Conservation (phyloP, 2,329 filamentous ascomycete species). For the Nigrograna mackinnonii region DNA sequence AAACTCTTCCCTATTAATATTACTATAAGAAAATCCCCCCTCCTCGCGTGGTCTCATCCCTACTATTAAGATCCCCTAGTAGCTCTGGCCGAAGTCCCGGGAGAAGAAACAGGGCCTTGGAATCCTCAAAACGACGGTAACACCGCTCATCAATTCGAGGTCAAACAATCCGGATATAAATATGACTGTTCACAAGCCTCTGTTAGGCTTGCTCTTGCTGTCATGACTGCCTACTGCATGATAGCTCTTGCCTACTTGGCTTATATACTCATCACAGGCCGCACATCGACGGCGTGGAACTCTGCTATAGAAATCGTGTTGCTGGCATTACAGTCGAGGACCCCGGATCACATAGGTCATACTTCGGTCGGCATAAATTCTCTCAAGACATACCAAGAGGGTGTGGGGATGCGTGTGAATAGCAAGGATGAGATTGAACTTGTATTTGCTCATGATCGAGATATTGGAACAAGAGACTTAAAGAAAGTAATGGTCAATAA, state of each 20-base stretch:
- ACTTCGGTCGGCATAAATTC: conserved; percentile 6
- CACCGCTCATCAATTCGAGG: no score
- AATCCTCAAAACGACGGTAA: no score
- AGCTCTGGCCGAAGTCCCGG: no score
- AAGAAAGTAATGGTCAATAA: not conserved
- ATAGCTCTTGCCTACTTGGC: conserved; percentile 7
- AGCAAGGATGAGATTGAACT: conserved; percentile 10
- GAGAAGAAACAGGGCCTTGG: no score
- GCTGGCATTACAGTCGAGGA: conserved; percentile 18
- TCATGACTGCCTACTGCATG: not conserved
- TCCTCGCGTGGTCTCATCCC: no score
- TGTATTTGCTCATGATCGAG: conserved; percentile 12
- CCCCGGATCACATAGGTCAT: conserved; percentile 10
- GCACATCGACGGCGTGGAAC: conserved; percentile 17
- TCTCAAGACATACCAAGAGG: conserved; percentile 10
- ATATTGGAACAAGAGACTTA: conserved; percentile 1
- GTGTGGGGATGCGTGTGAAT: conserved; percentile 16
- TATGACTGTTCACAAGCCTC: not conserved
- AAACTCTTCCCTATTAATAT: no score
- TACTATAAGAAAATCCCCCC: no score
- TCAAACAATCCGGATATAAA: not conserved
- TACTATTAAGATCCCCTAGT: no score
- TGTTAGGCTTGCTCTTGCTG: not conserved
- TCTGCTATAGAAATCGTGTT: conserved; percentile 13
- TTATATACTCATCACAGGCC: conserved; percentile 12